Percentiles rank a stretch among this genome's conserved stretches.
phyloP scores from a whole-genome alignment of 1,284 basidiomycete genomes.

The Rhodotorula sp. region DNA sequence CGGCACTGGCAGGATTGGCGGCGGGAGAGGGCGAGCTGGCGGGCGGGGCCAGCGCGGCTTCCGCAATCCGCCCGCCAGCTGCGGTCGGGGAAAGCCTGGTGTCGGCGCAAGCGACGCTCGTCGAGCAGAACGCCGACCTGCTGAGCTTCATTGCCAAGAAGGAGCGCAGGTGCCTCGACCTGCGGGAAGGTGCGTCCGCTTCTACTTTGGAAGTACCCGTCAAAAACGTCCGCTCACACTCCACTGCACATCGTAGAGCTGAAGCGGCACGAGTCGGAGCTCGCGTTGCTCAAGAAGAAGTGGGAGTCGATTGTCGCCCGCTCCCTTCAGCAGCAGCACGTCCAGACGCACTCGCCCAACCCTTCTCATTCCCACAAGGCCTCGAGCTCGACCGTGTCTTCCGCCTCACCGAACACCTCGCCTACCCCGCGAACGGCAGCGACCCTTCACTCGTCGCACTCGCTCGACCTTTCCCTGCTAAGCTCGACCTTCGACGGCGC shows the following conservation, averaged over 20 bases:
- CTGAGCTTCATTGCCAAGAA: conserved; percentile 50
- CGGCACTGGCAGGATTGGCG: too few relatives aligned
- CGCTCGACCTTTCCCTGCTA: conserved; percentile 37
- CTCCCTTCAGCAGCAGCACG: conserved; percentile 19
- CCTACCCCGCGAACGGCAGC: conserved; percentile 13
- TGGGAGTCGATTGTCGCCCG: conserved; percentile 44
- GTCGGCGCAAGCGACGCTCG: conserved; percentile 30
- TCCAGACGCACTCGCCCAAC: background rate
- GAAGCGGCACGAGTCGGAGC: conserved; percentile 44
- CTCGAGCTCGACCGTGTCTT: conserved; percentile 17
- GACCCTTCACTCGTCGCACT: conserved; percentile 12
- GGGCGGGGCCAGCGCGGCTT: background rate
- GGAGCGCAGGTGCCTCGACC: conserved; percentile 50
- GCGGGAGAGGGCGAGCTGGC: too few relatives aligned
- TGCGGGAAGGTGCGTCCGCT: conserved; percentile 47
- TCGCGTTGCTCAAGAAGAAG: conserved; percentile 42
- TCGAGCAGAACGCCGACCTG: conserved; percentile 44
- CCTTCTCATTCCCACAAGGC: background rate
- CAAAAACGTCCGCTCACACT: background rate
- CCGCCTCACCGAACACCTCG: conserved; percentile 21
- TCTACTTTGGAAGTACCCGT: background rate
- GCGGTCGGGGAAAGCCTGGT: background rate
- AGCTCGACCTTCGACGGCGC: conserved; percentile 28
- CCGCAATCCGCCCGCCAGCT: background rate
- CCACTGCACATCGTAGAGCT: conserved; percentile 32